Percentiles rank a stretch among this genome's conserved stretches.
Evolutionary conservation across 2,329 filamentous ascomycete species (phyloP).

Genomic region (Arthrinium phaeospermum): DNA sequence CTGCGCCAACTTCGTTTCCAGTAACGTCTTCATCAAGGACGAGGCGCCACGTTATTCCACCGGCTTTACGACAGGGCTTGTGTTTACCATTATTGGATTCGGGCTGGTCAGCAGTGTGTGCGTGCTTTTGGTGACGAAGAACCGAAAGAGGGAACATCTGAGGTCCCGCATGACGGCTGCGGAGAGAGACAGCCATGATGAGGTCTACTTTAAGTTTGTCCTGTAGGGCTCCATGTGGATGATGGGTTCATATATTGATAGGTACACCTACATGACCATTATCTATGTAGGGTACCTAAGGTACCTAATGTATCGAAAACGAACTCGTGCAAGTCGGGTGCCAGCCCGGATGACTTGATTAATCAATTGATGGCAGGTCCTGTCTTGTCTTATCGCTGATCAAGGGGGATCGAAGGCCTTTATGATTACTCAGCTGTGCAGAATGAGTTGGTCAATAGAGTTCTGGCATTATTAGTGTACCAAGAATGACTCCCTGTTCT

Average conservation of each 20-base stretch:
- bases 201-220: conserved; percentile 34
- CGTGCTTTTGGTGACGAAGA: conserved; percentile 26
- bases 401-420: neutral
- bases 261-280: neutral
- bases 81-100: conserved; percentile 33
- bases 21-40: conserved; percentile 47
- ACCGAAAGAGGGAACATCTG: conserved; percentile 29
- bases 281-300: no score
- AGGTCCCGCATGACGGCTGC: conserved; percentile 30
- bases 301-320: no score
- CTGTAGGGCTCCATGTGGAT: conserved; percentile 23
- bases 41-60: conserved; percentile 45
- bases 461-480: neutral
- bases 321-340: no score
- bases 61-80: conserved; percentile 44
- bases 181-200: conserved; percentile 31
- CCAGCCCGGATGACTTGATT: no score
- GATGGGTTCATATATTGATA: neutral
- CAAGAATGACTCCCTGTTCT: neutral
- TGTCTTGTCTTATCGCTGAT: no score
- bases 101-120: conserved; percentile 26
- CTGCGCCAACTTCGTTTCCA: conserved; percentile 48
- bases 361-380: no score
- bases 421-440: neutral
- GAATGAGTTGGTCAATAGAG: neutral